These are phyloP conservation scores for Cyclocybe aegerita DNA, from an alignment of 768 basidiomycete species.

Conservation along the genomic window DNA sequence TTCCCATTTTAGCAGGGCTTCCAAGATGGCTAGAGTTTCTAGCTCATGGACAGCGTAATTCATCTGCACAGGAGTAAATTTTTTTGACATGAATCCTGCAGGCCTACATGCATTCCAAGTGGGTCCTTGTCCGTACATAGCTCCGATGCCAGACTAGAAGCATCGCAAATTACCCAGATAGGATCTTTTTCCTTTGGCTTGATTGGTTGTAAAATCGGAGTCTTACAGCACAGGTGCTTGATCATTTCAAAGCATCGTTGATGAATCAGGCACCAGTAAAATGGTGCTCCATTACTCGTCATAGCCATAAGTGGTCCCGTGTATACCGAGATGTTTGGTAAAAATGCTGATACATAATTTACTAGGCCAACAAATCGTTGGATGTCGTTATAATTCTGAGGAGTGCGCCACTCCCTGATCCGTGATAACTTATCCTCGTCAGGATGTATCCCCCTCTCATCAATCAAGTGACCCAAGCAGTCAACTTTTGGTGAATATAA, in stretches of 20 bases:
- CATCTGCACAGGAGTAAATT: conserved; percentile 31
- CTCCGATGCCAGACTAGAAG: conserved; percentile 27
- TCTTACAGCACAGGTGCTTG: conserved; percentile 20
- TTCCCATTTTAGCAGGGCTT: conserved; percentile 29
- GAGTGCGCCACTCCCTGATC: conserved; percentile 33
- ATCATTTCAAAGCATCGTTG: conserved; percentile 35
- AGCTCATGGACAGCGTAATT: conserved; percentile 20
- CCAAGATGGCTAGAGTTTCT: conserved; percentile 37
- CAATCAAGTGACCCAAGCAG: conserved; percentile 40
- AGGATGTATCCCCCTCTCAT: conserved; percentile 34
- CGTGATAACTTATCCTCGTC: conserved; percentile 33
- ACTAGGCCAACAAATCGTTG: conserved; percentile 39
- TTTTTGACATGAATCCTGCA: conserved; percentile 31
- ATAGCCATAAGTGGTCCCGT: conserved; percentile 28
- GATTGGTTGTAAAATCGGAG: conserved; percentile 18
- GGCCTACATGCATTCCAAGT: conserved; percentile 28
- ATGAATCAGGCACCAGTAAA: conserved; percentile 20
- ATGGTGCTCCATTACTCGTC: conserved; percentile 24
- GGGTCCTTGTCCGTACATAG: conserved; percentile 29
- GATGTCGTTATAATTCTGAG: conserved; percentile 31
- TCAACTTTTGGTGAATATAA: conserved; percentile 11
- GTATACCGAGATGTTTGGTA: conserved; percentile 33
- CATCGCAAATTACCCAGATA: conserved; percentile 31
- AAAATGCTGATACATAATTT: conserved; percentile 34
- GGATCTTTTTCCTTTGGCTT: conserved; percentile 17